Base-by-base conservation (phyloP, 345 rosid species). In the Boechera stricta region DNA sequence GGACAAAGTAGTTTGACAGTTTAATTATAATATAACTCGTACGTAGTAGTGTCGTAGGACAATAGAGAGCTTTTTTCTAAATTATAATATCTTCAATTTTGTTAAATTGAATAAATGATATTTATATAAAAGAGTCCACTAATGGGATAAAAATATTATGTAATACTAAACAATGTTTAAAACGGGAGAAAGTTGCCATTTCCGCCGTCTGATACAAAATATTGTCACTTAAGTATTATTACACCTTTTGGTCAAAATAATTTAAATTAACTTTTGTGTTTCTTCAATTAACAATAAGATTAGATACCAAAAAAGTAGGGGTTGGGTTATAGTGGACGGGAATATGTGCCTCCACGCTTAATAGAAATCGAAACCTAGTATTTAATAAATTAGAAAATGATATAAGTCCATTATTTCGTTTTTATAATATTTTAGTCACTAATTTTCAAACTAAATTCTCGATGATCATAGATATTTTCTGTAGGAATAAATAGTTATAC, bases 131-230 rank as follows among this genome's bases (percentile, higher is more conserved):
- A 45, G 38, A 2, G 18, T 24, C 62, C 65, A 74, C 56, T 52
- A 44, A 77, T 55, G 75, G 55, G 68, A 67, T 57, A 53, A 39
- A 29, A 71, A 66, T 76, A 39, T 57, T 72, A 64, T 66, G 24
- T 51, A n/a, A 24, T 67, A 24, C 36, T 38, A 53, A 77, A 54
- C 2, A 69, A 62, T 80, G 78, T 73, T 67, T 55, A 80, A 84
- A 47, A 83, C 39, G 31, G 57, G 68, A 71, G 79, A 75, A 83
- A 85, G 79, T 62, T 60, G 86, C 89, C 87, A 83, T 84, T 56
- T 67, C 83, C 88, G 89, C 93, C 91, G 93, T 84, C 79, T 71
- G 77, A 81, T 82, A 81, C 74, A 80, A 79, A 81, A 80, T 62
- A 85, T 82, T 29, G 39, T 53, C 69, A 81, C 29, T 61, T 12